These are phyloP conservation scores for Macrophomina tecta DNA, from an alignment of 2,329 filamentous ascomycete genomes.

Conservation along the genomic window DNA sequence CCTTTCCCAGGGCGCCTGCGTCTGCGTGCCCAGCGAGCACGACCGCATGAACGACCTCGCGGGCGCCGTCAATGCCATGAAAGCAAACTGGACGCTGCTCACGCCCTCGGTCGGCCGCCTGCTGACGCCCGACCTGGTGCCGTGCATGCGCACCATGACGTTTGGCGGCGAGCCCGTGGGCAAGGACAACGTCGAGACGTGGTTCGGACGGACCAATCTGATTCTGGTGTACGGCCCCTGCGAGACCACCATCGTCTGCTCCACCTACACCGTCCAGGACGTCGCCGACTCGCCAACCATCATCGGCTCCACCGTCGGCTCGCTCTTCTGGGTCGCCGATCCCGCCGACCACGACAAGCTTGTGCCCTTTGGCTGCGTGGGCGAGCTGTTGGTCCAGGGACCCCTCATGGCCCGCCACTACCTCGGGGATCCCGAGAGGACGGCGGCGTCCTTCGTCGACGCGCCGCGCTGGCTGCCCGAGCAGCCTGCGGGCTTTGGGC, in stretches of 20 bases:
- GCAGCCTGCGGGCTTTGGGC: background rate
- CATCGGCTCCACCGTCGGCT: slow-evolving; percentile 33
- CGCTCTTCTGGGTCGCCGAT: slow-evolving; percentile 25
- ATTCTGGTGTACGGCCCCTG: background rate
- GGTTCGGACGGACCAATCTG: background rate
- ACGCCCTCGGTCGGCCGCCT: slow-evolving; percentile 54
- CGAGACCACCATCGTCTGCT: background rate
- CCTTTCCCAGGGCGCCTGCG: slow-evolving; percentile 62
- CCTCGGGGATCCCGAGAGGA: slow-evolving; percentile 7
- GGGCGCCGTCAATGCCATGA: slow-evolving; percentile 57
- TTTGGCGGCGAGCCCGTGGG: background rate
- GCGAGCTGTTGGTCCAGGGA: slow-evolving; percentile 31
- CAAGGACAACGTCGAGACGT: background rate
- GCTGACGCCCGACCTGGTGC: background rate
- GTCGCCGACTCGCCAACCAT: background rate
- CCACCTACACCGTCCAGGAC: background rate
- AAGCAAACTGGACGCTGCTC: slow-evolving; percentile 60
- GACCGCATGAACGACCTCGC: slow-evolving; percentile 52
- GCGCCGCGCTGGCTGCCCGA: slow-evolving; percentile 6
- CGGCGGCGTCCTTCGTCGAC: background rate
- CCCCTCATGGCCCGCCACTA: background rate
- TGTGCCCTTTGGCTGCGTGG: slow-evolving; percentile 35
- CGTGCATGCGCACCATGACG: background rate
- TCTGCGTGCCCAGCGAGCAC: slow-evolving; percentile 62
- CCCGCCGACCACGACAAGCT: background rate